Evolutionary conservation across 139 green algal species (phyloP).

Genomic region (Chlorella sp.): DNA sequence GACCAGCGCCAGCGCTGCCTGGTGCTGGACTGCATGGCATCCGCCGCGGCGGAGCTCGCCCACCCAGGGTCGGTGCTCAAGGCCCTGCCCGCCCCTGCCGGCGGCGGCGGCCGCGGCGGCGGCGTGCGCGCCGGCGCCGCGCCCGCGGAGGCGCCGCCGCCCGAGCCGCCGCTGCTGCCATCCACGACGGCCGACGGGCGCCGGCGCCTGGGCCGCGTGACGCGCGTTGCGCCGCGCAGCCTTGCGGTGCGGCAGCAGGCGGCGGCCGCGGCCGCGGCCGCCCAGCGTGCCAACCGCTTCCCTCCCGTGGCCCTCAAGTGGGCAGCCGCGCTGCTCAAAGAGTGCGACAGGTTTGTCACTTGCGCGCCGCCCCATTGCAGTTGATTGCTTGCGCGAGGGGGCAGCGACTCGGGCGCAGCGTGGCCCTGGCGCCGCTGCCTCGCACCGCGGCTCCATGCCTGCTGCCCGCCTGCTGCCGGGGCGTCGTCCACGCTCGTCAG

Average conservation of each 20-base stretch:
- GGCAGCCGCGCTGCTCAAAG: slow-evolving; percentile 59
- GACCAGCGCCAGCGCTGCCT: slow-evolving; percentile 69
- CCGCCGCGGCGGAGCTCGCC: slow-evolving; percentile 55
- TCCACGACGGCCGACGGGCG: slow-evolving; percentile 4
- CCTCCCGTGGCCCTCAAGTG: slow-evolving; percentile 64
- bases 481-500: no score
- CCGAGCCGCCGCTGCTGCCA: slow-evolving; percentile 12
- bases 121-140: background rate
- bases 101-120: background rate
- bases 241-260: slow-evolving; percentile 15
- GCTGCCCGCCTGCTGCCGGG: no score
- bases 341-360: no score
- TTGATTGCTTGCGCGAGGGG: no score
- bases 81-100: slow-evolving; percentile 6
- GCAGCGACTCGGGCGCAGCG: no score
- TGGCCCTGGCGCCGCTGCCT: no score
- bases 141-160: no score
- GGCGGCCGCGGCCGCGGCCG: slow-evolving; percentile 5
- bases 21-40: slow-evolving; percentile 66
- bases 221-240: slow-evolving; percentile 4
- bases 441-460: no score
- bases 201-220: slow-evolving; percentile 16
- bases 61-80: slow-evolving; percentile 15
- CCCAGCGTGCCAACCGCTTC: slow-evolving; percentile 1
- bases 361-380: no score